These are phyloP conservation scores for Suhomyces prunicola DNA, from an alignment of 805 yeast genomes.

Conservation along the genomic window DNA sequence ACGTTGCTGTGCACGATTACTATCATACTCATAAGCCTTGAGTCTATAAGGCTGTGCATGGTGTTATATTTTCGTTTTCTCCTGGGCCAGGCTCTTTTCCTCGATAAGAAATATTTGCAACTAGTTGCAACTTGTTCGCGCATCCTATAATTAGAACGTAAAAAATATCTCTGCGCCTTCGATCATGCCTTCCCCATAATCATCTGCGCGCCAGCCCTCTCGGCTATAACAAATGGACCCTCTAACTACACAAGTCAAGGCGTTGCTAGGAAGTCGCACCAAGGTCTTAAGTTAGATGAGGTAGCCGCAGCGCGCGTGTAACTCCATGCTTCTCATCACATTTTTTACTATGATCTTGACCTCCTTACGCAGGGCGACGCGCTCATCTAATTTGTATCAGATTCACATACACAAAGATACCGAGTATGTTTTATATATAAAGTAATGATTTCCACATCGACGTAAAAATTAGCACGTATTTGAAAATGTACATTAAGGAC, in stretches of 20 bases:
- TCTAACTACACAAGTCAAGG: neutral
- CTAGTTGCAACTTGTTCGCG: neutral
- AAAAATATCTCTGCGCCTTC: neutral
- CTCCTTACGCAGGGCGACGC: neutral
- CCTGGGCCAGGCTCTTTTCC: no score
- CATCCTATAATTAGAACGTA: neutral
- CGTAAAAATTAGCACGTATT: neutral
- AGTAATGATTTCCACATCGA: neutral
- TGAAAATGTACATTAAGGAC: slow-evolving; percentile 9
- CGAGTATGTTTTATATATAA: neutral
- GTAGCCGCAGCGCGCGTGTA: neutral
- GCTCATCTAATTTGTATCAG: neutral
- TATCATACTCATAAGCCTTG: no score
- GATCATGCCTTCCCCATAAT: neutral
- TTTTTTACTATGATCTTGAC: neutral
- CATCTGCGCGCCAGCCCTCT: neutral
- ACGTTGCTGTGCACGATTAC: no score
- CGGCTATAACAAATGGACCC: neutral
- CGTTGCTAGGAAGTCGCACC: neutral
- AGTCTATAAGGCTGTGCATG: no score
- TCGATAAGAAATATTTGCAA: no score
- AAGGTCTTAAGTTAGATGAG: neutral
- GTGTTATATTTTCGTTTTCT: no score
- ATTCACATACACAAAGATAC: neutral
- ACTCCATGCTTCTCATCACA: neutral